Percentiles rank a stretch among this genome's conserved stretches.
Evolutionary conservation across 441 rosid genomes (phyloP).

Genomic region (Melastoma candidum): DNA sequence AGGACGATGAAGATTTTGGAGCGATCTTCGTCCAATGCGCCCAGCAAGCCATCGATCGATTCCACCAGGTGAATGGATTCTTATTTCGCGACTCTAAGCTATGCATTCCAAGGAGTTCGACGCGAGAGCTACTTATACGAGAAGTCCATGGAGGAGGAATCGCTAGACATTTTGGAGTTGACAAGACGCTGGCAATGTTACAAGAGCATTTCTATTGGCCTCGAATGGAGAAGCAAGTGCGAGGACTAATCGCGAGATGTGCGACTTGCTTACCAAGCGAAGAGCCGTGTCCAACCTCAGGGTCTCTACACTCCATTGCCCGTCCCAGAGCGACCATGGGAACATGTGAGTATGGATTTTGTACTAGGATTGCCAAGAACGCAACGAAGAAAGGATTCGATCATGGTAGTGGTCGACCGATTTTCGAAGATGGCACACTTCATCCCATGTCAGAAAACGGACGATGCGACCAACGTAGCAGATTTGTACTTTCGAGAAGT

Average conservation of each 20-base stretch:
- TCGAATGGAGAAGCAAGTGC: neutral
- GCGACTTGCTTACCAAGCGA: neutral
- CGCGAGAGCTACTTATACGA: conserved; percentile 3
- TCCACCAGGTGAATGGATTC: neutral
- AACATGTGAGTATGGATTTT: conserved; percentile 5
- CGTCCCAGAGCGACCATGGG: neutral
- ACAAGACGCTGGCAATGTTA: neutral
- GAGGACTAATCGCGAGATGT: neutral
- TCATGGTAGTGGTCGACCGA: neutral
- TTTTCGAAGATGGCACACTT: conserved; percentile 10
- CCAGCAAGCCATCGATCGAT: neutral
- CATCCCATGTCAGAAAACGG: neutral
- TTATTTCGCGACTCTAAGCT: conserved; percentile 1
- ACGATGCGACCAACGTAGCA: conserved; percentile 3
- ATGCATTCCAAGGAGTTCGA: neutral
- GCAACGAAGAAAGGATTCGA: neutral
- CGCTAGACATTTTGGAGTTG: neutral
- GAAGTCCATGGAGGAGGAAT: conserved; percentile 7
- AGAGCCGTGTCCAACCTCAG: neutral
- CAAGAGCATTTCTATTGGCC: neutral
- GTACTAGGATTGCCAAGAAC: neutral
- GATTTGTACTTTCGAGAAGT: conserved; percentile 4
- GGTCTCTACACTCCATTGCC: neutral
- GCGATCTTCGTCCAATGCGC: too few relatives aligned
- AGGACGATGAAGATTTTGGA: neutral